Base-by-base conservation (phyloP, 768 basidiomycete species). In the Lepiota venenata region DNA sequence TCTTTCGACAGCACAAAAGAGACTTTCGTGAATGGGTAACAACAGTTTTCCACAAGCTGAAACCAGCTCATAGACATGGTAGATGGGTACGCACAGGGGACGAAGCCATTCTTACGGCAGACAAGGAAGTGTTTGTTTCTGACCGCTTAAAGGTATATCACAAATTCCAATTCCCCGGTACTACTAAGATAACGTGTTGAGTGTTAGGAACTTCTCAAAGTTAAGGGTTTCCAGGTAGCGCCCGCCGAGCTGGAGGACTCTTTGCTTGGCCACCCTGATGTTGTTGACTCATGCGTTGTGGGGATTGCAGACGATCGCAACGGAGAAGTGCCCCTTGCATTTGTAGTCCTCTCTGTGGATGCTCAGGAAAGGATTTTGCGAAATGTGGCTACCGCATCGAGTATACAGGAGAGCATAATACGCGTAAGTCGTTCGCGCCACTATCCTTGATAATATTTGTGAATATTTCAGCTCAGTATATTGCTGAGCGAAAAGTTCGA, bases 81-180 rank as follows among this genome's bases (percentile, higher is more conserved):
- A 81, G 81, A 22, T 87, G 85, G 87, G 64, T 85, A 15, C 73
- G 73, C 46, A 87, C 87, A 1, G 86, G 84, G 1, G 84, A 86
- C 57, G 76, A 83, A 60, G 84, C 82, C 11, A 55, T 69, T 5
- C 67, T 86, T 42, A 74, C 73, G 25, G 66, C 75, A 45, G 71
- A 78, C 42, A 68, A 72, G 8, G 84, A 86, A 51, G 57, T 86
- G 1, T 83, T 78, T 48, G 74, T 85, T 39, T 60, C 79, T 9
- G 84, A 86, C 63, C 75, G 85, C 32, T 67, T 85, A 50, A 86
- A 87, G 72, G 82, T 79, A 52, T n/a, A 36, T 38, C 21, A 4
- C n/a, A 39, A 25, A 32, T 32, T 44, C 20, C 22, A 20, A 16
- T 10, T 39, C 9, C 37, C 15, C 15, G n/a, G n/a, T n/a, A n/a